These are phyloP conservation scores for Phlebiopsis flavidoalba DNA, from an alignment of 768 basidiomycete species.

Conservation along the genomic window DNA sequence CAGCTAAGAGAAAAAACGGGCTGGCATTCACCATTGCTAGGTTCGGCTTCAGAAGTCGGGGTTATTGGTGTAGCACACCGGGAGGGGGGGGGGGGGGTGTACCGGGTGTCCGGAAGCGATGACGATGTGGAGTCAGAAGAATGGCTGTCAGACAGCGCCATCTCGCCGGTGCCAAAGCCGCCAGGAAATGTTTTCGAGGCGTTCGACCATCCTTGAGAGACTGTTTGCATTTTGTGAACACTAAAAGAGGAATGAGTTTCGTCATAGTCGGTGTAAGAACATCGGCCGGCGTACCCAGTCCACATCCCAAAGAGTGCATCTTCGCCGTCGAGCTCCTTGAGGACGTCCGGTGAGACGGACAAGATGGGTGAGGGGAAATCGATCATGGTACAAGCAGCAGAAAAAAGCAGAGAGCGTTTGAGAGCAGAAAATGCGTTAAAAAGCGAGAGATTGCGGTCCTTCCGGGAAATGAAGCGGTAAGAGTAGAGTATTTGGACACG, in stretches of 20 bases:
- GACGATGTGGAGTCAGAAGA: slow-evolving; percentile 24
- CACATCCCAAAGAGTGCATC: slow-evolving; percentile 66
- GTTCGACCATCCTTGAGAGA: slow-evolving; percentile 72
- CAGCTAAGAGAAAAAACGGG: neutral
- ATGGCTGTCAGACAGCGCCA: slow-evolving; percentile 34
- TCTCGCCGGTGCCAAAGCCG: slow-evolving; percentile 73
- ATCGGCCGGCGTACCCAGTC: slow-evolving; percentile 45
- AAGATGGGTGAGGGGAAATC: slow-evolving; percentile 62
- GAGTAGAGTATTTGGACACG: neutral
- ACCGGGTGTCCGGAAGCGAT: slow-evolving; percentile 18
- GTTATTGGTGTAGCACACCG: slow-evolving; percentile 27
- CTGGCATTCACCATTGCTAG: slow-evolving; percentile 17
- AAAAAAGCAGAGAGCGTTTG: slow-evolving; percentile 6
- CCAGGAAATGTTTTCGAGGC: slow-evolving; percentile 89
- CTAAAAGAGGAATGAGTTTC: slow-evolving; percentile 32
- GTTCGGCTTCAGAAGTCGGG: slow-evolving; percentile 23
- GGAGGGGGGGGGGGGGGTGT: too few species aligned
- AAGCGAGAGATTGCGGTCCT: slow-evolving; percentile 5
- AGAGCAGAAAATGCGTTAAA: slow-evolving; percentile 9
- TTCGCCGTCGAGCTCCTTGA: slow-evolving; percentile 62
- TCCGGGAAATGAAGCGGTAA: neutral
- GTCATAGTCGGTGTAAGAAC: neutral
- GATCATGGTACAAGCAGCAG: slow-evolving; percentile 34
- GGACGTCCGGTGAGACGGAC: slow-evolving; percentile 57
- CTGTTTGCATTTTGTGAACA: slow-evolving; percentile 81